Evolutionary conservation across 352 stramenopile species (phyloP), one percentile per base, ranked within the genome.

Genomic region (Globisporangium mamillatum): DNA sequence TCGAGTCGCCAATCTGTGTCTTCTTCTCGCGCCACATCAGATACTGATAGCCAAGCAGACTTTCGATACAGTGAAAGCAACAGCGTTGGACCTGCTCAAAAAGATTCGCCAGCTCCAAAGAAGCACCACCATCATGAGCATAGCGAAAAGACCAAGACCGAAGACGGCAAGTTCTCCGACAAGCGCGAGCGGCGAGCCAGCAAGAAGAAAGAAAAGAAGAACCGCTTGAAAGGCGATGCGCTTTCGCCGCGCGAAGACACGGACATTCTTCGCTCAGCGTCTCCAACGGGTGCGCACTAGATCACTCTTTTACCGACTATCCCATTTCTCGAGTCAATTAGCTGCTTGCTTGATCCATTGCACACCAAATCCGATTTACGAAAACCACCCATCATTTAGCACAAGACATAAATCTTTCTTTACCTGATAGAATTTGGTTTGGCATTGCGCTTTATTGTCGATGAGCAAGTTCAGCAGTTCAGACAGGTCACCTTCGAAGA

Each of bases 161-260:
- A 44, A 16, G 55, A 60, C 0, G 22, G 34, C 7, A 53, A 70
- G 60, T 22, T 36, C 0, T 32, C 59, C 32, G 46, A 73, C 32
- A 61, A 63, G n/a, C 64, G 71, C 34, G 38, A 76, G 29, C 57
- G 55, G 10, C 64, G 25, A 24, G 54, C 56, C 14, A 77, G 62
- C 36, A 67, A 65, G 27, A 75, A 72, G 60, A 69, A 65, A n/a
- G 60, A 71, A 14, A 81, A 67, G 44, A 66, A 55, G 18, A 74
- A 56, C 29, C 22, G 1, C 8, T 32, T n/a, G 25, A 63, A 63
- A 29, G 32, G 41, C 6, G 59, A 60, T 16, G 55, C 14, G n/a
- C 50, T 53, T 3, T 25, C 55, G 18, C 27, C 25, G 3, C 25
- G 32, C 16, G 41, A 60, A 7, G 64, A 60, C 20, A 9, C 29